Base-by-base conservation (phyloP, 306 rosid genomes). In the Cucurbita maxima region DNA sequence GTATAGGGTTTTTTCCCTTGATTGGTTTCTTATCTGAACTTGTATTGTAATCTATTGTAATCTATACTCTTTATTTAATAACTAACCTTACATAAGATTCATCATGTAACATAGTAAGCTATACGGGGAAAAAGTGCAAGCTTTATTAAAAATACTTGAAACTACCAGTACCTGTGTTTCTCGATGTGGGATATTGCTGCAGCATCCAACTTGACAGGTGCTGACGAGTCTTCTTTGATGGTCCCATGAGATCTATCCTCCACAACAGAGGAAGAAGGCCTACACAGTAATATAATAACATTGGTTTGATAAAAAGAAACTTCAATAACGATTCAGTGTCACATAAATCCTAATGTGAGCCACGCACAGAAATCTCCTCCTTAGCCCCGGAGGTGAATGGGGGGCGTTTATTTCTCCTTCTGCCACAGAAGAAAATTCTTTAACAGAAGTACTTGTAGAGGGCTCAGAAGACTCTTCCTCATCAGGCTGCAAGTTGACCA, bases 291-390 rank as follows among this genome's bases (percentile, higher is more conserved):
- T 34, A 66, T 76, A 58, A 79, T 67, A 14, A 74, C n/a, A 8
- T 44, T 44, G 54, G 16, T 64, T 63, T 9, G 15, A 64, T 64
- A 38, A 41, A 38, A 36, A 4, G 34, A 4, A 5, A 64, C 4
- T 18, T 48, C 34, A 64, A 2, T 11, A 15, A 41, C 9, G 18
- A 66, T 36, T 66, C n/a, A 25, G 51, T 43, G 37, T 43, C 72
- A 22, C 55, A 66, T 43, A 20, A 64, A 11, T 56, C 51, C 59
- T 61, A 76, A 72, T 62, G 44, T 45, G 16, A 60, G 59, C 47
- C 64, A 75, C 88, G 82, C 87, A 92, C 90, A 81, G 87, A 45
- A 85, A 77, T 82, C 96, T 87, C 80, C 95, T 89, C 83, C 99
- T 87, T 70, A 89, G 81, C 60, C 95, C 87, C 10, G 87, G 87